Percentiles rank a stretch among this genome's conserved stretches.
phyloP scores from a whole-genome alignment of 331 rosid species.

The Rhamnella rubrinervis region DNA sequence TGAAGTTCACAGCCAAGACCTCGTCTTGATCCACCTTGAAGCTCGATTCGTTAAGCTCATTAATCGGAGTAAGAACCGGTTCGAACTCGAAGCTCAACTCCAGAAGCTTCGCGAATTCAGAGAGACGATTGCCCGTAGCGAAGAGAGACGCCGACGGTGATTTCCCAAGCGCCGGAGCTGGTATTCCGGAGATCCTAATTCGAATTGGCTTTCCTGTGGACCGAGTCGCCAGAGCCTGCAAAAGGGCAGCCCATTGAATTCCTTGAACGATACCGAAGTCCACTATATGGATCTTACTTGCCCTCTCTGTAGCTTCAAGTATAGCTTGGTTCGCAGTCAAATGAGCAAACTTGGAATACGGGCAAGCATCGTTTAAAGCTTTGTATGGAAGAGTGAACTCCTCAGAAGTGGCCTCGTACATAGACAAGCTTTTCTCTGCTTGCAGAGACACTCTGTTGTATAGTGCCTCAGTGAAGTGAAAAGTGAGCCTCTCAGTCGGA shows the following conservation, averaged over 20 bases:
- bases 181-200: constrained; percentile 83
- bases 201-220: constrained; percentile 67
- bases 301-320: constrained; percentile 71
- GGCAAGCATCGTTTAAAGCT: constrained; percentile 89
- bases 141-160: constrained; percentile 50
- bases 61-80: constrained; percentile 68
- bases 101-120: constrained; percentile 75
- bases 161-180: constrained; percentile 67
- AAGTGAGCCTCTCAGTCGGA: constrained; percentile 74
- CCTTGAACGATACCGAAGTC: constrained; percentile 96
- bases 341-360: constrained; percentile 90
- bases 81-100: constrained; percentile 72
- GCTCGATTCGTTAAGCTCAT: constrained; percentile 51
- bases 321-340: constrained; percentile 94
- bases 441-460: constrained; percentile 34
- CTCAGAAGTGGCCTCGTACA: constrained; percentile 39
- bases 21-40: constrained; percentile 59
- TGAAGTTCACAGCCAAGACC: constrained; percentile 79
- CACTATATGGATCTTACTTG: constrained; percentile 69
- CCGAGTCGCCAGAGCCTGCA: constrained; percentile 90
- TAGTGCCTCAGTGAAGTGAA: constrained; percentile 68
- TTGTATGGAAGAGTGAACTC: constrained; percentile 78
- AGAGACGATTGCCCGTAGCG: constrained; percentile 78
- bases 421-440: constrained; percentile 17
- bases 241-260: constrained; percentile 90